Evolutionary conservation across 495 filamentous ascomycete genomes (phyloP).

Genomic region (Penicillium paxilli): DNA sequence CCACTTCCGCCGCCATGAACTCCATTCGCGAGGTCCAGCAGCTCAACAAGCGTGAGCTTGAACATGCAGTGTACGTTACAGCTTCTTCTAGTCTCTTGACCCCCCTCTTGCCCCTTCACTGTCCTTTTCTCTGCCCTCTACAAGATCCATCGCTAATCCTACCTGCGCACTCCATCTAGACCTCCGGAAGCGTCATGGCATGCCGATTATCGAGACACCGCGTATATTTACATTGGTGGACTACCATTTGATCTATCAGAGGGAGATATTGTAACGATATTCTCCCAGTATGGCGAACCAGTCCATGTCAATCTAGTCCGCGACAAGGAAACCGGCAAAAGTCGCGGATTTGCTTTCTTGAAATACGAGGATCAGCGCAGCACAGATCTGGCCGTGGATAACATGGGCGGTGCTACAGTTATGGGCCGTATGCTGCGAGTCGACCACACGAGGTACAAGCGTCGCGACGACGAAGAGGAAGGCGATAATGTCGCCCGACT

Average conservation of each 20-base stretch:
- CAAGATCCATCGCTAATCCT: constrained; percentile 11
- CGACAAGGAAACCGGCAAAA: constrained; percentile 95
- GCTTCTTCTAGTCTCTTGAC: background rate
- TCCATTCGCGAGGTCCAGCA: constrained; percentile 85
- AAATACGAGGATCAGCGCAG: constrained; percentile 99
- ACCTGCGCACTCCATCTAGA: constrained; percentile 34
- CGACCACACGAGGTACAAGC: constrained; percentile 90
- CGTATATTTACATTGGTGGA: constrained; percentile 94
- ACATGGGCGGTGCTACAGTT: constrained; percentile 82
- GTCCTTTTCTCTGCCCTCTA: background rate
- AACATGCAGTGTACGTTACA: constrained; percentile 67
- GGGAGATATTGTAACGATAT: constrained; percentile 94
- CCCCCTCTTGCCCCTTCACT: constrained; percentile 1
- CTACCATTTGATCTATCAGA: constrained; percentile 93
- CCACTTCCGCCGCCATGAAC: constrained; percentile 63
- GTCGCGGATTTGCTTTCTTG: constrained; percentile 88
- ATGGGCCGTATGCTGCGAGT: constrained; percentile 80
- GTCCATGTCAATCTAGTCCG: constrained; percentile 85
- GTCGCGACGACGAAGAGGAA: constrained; percentile 80
- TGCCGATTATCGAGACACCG: constrained; percentile 93
- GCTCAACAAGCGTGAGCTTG: constrained; percentile 94
- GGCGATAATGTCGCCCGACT: constrained; percentile 52
- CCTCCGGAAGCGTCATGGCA: constrained; percentile 92
- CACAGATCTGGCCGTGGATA: constrained; percentile 93
- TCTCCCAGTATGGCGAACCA: constrained; percentile 95